Evolutionary conservation across 1,284 basidiomycete species (phyloP).

Genomic region (Austropuccinia psidii): DNA sequence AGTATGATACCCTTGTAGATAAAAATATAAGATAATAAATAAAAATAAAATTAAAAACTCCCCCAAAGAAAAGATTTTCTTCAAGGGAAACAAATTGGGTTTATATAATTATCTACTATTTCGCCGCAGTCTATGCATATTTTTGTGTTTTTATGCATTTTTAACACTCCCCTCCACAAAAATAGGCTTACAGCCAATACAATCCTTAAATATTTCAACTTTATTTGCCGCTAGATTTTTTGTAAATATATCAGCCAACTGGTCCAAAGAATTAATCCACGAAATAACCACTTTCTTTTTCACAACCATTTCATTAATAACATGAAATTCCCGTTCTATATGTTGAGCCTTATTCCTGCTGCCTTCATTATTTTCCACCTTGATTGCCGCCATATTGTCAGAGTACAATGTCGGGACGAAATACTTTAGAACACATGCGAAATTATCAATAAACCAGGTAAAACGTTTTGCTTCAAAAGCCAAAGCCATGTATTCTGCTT

Average conservation of each 20-base stretch:
- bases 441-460: neutral
- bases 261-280: neutral
- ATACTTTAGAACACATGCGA: neutral
- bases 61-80: too few relatives aligned
- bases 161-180: too few relatives aligned
- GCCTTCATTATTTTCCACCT: neutral
- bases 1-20: too few relatives aligned
- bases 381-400: neutral
- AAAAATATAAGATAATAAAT: too few relatives aligned
- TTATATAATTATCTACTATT: too few relatives aligned
- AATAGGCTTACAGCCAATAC: too few relatives aligned
- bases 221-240: too few relatives aligned
- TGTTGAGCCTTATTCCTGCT: neutral
- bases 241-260: slow-evolving; percentile 3
- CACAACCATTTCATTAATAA: neutral
- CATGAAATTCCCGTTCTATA: neutral
- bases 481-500: slow-evolving; percentile 4
- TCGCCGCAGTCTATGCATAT: too few relatives aligned
- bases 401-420: neutral
- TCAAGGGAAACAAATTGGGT: too few relatives aligned
- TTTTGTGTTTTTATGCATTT: too few relatives aligned
- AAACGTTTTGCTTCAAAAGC: neutral
- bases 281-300: neutral
- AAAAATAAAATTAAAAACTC: too few relatives aligned
- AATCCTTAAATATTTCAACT: too few relatives aligned